These are phyloP conservation scores for Wickerhamiella alocasiicola DNA, from an alignment of 805 yeast species.

Conservation along the genomic window DNA sequence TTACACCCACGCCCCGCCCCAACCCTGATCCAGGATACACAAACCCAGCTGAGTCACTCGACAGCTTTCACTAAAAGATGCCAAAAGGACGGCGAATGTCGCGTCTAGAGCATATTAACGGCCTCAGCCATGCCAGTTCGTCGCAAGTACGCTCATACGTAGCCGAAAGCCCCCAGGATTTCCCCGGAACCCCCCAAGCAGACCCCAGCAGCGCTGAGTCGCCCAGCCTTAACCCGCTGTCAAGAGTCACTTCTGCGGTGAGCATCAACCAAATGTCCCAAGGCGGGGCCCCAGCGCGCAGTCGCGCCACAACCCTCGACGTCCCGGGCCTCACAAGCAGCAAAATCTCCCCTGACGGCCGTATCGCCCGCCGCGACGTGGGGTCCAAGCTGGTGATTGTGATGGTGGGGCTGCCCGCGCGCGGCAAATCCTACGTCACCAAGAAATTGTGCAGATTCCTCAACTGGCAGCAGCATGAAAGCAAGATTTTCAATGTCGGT, in stretches of 20 bases:
- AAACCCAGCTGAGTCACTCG: too few relatives aligned
- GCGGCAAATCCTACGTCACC: slow-evolving; percentile 89
- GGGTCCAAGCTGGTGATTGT: slow-evolving; percentile 81
- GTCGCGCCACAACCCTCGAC: slow-evolving; percentile 67
- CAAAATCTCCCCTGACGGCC: slow-evolving; percentile 59
- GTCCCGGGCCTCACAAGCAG: slow-evolving; percentile 86
- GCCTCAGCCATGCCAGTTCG: slow-evolving; percentile 15
- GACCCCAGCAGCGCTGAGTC: slow-evolving; percentile 20
- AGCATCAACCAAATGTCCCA: neutral
- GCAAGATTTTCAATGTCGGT: slow-evolving; percentile 88
- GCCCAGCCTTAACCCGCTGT: slow-evolving; percentile 15
- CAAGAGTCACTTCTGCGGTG: slow-evolving; percentile 3
- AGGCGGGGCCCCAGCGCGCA: slow-evolving; percentile 7
- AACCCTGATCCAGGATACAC: too few relatives aligned
- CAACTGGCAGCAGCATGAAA: slow-evolving; percentile 88
- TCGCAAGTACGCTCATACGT: slow-evolving; percentile 11
- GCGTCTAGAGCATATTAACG: slow-evolving; percentile 20
- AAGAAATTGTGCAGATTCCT: slow-evolving; percentile 80
- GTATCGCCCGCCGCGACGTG: slow-evolving; percentile 40
- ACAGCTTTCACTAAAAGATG: neutral
- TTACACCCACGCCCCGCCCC: too few relatives aligned
- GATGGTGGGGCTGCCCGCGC: slow-evolving; percentile 91
- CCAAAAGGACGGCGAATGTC: slow-evolving; percentile 18
- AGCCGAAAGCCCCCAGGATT: slow-evolving; percentile 4
- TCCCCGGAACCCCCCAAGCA: slow-evolving; percentile 1